Percentiles rank a stretch among this genome's conserved stretches.
Conservation (phyloP, 1,139 yeast genomes). For the Candida gigantensis region DNA sequence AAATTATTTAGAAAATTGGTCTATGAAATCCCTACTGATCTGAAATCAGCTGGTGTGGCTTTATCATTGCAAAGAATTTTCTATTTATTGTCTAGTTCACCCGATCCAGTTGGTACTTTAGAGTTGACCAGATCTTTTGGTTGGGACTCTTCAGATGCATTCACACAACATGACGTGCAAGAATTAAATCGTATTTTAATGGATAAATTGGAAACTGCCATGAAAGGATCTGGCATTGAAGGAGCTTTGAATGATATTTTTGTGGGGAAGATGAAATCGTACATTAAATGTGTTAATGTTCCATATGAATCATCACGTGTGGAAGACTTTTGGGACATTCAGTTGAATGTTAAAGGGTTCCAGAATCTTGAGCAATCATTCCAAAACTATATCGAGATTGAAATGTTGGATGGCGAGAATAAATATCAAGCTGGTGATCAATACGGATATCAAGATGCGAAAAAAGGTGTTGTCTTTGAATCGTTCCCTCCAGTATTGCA, state of each 20-base stretch:
- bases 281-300: slow-evolving; percentile 90
- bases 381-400: slow-evolving; percentile 83
- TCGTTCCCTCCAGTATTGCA: slow-evolving; percentile 92
- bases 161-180: slow-evolving; percentile 97
- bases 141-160: slow-evolving; percentile 95
- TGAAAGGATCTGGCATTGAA: slow-evolving; percentile 89
- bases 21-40: slow-evolving; percentile 81
- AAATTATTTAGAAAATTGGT: slow-evolving; percentile 80
- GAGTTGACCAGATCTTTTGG: slow-evolving; percentile 93
- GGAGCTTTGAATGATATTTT: slow-evolving; percentile 77
- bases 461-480: slow-evolving; percentile 91
- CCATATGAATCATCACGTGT: slow-evolving; percentile 89
- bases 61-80: slow-evolving; percentile 86
- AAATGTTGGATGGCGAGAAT: slow-evolving; percentile 89
- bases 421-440: slow-evolving; percentile 91
- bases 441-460: slow-evolving; percentile 90
- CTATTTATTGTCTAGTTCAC: slow-evolving; percentile 71
- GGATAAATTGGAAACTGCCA: slow-evolving; percentile 89
- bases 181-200: slow-evolving; percentile 92
- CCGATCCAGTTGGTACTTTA: slow-evolving; percentile 76
- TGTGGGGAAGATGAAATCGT: slow-evolving; percentile 97
- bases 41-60: slow-evolving; percentile 54
- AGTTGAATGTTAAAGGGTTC: slow-evolving; percentile 87
- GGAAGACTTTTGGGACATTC: slow-evolving; percentile 98
- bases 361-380: slow-evolving; percentile 73